Conservation (phyloP, 2,329 filamentous ascomycete species). For the Alternaria viburni region DNA sequence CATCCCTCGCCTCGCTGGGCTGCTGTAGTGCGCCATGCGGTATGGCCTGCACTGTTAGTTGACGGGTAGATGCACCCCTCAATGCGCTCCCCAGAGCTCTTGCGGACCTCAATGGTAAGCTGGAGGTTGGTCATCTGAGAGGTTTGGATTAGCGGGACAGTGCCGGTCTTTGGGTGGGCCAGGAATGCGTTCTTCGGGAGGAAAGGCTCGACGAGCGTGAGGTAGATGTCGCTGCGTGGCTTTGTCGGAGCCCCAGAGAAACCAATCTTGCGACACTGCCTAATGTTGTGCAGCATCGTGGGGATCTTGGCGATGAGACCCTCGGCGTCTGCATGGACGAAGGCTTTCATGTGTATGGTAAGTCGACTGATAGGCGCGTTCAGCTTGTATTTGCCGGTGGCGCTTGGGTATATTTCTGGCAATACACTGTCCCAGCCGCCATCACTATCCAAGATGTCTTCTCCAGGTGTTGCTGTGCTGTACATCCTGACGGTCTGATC, state of each 20-base stretch:
- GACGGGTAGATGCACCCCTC: slow-evolving; percentile 87
- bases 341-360: slow-evolving; percentile 79
- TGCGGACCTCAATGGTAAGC: slow-evolving; percentile 86
- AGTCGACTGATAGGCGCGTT: slow-evolving; percentile 76
- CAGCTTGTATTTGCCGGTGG: slow-evolving; percentile 75
- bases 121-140: slow-evolving; percentile 78
- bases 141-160: slow-evolving; percentile 71
- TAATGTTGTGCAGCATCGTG: slow-evolving; percentile 81
- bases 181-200: slow-evolving; percentile 71
- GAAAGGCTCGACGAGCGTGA: slow-evolving; percentile 81
- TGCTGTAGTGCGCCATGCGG: slow-evolving; percentile 86
- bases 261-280: slow-evolving; percentile 85
- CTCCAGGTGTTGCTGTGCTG: slow-evolving; percentile 61
- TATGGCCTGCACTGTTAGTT: slow-evolving; percentile 78
- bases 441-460: slow-evolving; percentile 53
- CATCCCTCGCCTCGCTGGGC: slow-evolving; percentile 80
- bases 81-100: slow-evolving; percentile 77
- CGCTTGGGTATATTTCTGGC: slow-evolving; percentile 67
- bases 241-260: slow-evolving; percentile 92
- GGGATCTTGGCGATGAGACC: slow-evolving; percentile 83
- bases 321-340: slow-evolving; percentile 79
- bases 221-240: slow-evolving; percentile 89
- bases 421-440: slow-evolving; percentile 78
- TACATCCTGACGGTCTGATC: slow-evolving; percentile 82
- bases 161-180: slow-evolving; percentile 78